Evolutionary conservation across 1,284 basidiomycete genomes (phyloP), one percentile per base, ranked within the genome.

Genomic region (Apiotrichum akiyoshidainum): DNA sequence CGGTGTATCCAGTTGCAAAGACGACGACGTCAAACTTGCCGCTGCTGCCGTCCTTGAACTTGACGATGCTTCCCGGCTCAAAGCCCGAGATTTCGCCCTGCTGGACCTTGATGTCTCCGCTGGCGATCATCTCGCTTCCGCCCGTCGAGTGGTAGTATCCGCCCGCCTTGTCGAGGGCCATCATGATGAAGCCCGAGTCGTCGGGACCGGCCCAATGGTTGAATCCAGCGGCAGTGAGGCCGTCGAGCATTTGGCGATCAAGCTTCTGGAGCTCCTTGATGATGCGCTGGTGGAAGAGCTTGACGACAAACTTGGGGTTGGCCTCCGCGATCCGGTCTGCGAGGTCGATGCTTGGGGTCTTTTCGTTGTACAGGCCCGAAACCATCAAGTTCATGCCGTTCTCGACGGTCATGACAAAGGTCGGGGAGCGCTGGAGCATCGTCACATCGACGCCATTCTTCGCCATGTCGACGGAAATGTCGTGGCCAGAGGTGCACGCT

Each of bases 91-190:
- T 82, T 55, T 81, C 77, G 46, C 85, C 85, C 65, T 81, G 85
- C 75, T 89, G 87, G 50, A 90, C 76, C 71, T 88, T 88, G 76
- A 90, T 88, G 68, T 86, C 85, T 33, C 85, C 84, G 57, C 88
- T 85, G 33, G 84, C 80, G 65, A 90, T 83, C 58, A 84, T 73
- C 68, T 86, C 81, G 44, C 37, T 41, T 31, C 56, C 53, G 55
- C 87, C 88, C 67, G 65, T 57, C 76, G 80, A 80, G 79, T 79
- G 77, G 68, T 80, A 81, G 65, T 80, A 81, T 2, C 78, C 80
- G 14, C 79, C 80, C 7, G 71, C 80, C 41, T 75, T 73, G 47
- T 70, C 73, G 48, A 73, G 67, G 3, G 77, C 79, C 56, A 81
- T 50, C 48, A 46, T 31, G 26, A 46, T 46, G 26, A 26, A 72